Conservation (phyloP, 805 yeast genomes). For the Saturnispora hagleri region DNA sequence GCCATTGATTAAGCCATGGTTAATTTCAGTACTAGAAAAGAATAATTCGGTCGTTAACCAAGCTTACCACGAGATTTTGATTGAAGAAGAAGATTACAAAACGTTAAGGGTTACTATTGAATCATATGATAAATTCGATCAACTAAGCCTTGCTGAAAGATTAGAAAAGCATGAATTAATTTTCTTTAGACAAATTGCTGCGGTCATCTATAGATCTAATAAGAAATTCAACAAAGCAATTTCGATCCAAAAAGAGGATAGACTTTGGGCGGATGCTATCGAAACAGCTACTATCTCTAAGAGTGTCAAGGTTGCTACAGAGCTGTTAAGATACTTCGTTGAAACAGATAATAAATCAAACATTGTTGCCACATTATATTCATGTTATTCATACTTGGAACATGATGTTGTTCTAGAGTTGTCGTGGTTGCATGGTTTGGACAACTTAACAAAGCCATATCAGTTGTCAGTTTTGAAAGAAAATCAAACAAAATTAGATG, state of each 20-base stretch:
- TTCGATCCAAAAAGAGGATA: slow-evolving; percentile 80
- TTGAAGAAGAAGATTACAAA: slow-evolving; percentile 94
- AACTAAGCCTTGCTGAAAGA: slow-evolving; percentile 84
- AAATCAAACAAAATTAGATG: slow-evolving; percentile 56
- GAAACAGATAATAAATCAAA: slow-evolving; percentile 96
- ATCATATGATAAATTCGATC: slow-evolving; percentile 83
- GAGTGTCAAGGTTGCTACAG: slow-evolving; percentile 77
- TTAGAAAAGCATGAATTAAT: slow-evolving; percentile 85
- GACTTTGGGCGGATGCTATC: slow-evolving; percentile 90
- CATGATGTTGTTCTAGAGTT: slow-evolving; percentile 82
- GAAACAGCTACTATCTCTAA: slow-evolving; percentile 82
- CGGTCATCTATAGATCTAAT: slow-evolving; percentile 85
- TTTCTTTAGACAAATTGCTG: slow-evolving; percentile 94
- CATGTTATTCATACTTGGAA: slow-evolving; percentile 71
- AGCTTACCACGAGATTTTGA: slow-evolving; percentile 90
- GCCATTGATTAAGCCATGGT: slow-evolving; percentile 92
- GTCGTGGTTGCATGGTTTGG: slow-evolving; percentile 82
- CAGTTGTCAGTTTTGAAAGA: slow-evolving; percentile 78
- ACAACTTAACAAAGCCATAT: slow-evolving; percentile 85
- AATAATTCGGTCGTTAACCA: slow-evolving; percentile 86
- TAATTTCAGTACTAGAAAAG: slow-evolving; percentile 83
- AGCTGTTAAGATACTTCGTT: slow-evolving; percentile 81
- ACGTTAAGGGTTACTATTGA: slow-evolving; percentile 83
- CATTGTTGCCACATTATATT: slow-evolving; percentile 78
- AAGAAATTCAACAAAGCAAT: slow-evolving; percentile 90